Percentiles rank a stretch among this genome's conserved stretches.
Conservation (phyloP, 2,329 filamentous ascomycete species). For the Paecilomyces sp. region DNA sequence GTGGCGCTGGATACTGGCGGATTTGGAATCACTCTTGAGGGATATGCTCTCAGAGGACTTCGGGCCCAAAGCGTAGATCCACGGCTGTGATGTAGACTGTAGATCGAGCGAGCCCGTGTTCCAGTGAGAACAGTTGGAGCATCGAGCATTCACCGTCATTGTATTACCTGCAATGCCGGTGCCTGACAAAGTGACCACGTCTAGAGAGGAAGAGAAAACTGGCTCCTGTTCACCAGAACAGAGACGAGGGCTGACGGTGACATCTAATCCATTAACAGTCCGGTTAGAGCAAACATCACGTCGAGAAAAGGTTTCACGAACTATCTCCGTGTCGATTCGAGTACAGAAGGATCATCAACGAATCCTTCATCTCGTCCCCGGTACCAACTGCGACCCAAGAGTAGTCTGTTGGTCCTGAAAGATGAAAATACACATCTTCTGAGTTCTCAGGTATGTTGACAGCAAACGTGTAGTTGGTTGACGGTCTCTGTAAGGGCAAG, state of each 20-base stretch:
- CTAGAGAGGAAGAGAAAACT: conserved; percentile 9
- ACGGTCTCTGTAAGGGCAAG: conserved; percentile 6
- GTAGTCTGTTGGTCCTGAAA: conserved; percentile 15
- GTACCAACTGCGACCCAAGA: conserved; percentile 16
- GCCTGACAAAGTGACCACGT: conserved; percentile 8
- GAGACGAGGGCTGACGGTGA: conserved; percentile 14
- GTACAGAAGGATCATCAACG: conserved; percentile 12
- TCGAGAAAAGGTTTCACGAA: not conserved
- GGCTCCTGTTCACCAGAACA: conserved; percentile 13
- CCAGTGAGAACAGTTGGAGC: conserved; percentile 12
- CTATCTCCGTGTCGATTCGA: conserved; percentile 9
- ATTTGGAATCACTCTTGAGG: conserved; percentile 11
- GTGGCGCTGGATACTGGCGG: conserved; percentile 12
- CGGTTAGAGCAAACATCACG: not conserved
- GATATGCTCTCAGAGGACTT: conserved; percentile 1
- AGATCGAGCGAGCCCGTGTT: conserved; percentile 9
- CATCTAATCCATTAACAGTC: conserved; percentile 1
- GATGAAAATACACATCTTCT: conserved; percentile 16
- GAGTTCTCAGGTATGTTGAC: conserved; percentile 16
- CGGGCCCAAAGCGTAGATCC: conserved; percentile 14
- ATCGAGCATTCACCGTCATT: conserved; percentile 12
- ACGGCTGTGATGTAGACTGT: conserved; percentile 9
- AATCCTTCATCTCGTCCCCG: conserved; percentile 12
- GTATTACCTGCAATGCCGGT: conserved; percentile 8
- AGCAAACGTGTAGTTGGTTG: conserved; percentile 13